Evolutionary conservation across 495 filamentous ascomycete species (phyloP), one percentile per base, ranked within the genome.

Genomic region (Annulohypoxylon nitens): DNA sequence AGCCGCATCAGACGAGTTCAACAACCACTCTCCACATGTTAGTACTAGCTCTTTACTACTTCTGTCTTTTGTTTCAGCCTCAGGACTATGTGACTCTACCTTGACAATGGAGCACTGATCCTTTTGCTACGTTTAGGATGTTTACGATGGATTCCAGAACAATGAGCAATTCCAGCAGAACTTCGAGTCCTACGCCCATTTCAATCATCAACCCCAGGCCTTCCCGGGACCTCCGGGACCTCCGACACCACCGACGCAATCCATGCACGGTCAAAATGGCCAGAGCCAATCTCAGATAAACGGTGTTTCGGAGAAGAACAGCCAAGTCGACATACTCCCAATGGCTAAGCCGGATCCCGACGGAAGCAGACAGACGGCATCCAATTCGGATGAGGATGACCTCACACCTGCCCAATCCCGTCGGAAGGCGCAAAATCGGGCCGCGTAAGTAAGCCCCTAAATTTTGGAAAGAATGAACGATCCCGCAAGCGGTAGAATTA

Each of bases 401-500:
- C 78, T 90, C 76, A 93, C 90, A 36, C 93, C 93, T 0, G 92
- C 93, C 25, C 93, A 97, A 78, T 92, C 88, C 33, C 86, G 93
- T 80, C 89, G 96, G 70, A 99, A 99, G 82, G 95, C 93, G 54
- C 95, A 99, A 83, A 99, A 99, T 71, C 86, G 96, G 78, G 94
- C 95, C 81, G 95, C 95, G 95, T 98, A 91, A 78, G 93, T 90
- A 71, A 74, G 20, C 71, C 45, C 69, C 39, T 26, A 20, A 23
- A 51, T 8, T 41, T 30, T 12, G 23, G 51, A 45, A 43, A 61
- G 51, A 54, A 51, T 14, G 59, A 33, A 51, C 33, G 30, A 41
- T 45, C 12, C 48, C 34, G 55, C 50, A 25, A 30, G 66, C 41
- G 43, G 37, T 37, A 30, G 12, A 69, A 25, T 16, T 18, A 26